Percentiles rank a stretch among this genome's conserved stretches.
Evolutionary conservation across 2,329 filamentous ascomycete genomes (phyloP).

Genomic region (Phoma sp.): DNA sequence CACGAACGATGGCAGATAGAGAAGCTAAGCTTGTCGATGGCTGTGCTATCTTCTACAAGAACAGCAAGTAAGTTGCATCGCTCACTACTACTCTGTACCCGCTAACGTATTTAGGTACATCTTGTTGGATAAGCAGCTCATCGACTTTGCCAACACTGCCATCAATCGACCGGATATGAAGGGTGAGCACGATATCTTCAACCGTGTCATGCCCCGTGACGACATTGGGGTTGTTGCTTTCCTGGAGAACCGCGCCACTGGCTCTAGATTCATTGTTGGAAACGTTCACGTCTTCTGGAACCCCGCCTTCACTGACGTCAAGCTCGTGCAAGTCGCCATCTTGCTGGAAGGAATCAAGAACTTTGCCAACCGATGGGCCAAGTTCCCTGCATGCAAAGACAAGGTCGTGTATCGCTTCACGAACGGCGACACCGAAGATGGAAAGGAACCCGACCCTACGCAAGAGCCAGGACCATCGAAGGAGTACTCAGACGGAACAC

Average conservation of each 20-base stretch:
- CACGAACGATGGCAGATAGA: constrained; percentile 89
- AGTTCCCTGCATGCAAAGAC: constrained; percentile 80
- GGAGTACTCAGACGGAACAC: constrained; percentile 83
- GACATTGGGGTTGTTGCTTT: constrained; percentile 93
- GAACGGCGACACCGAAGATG: constrained; percentile 59
- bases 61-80: constrained; percentile 70
- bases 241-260: constrained; percentile 89
- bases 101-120: constrained; percentile 65
- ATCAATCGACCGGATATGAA: constrained; percentile 98
- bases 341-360: constrained; percentile 91
- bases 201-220: constrained; percentile 97
- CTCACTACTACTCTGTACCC: background rate
- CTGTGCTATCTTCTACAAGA: constrained; percentile 96
- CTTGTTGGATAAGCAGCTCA: constrained; percentile 88
- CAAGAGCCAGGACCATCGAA: constrained; percentile 79
- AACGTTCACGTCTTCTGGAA: constrained; percentile 98
- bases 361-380: constrained; percentile 83
- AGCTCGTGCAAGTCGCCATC: constrained; percentile 94
- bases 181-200: constrained; percentile 96
- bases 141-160: constrained; percentile 89
- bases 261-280: constrained; percentile 88
- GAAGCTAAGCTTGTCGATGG: constrained; percentile 92
- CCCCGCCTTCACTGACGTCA: constrained; percentile 87
- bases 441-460: constrained; percentile 59
- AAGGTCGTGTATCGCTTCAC: constrained; percentile 66